Evolutionary conservation across 306 rosid genomes (phyloP), one percentile per base, ranked within the genome.

Genomic region (Sicyos edulis): DNA sequence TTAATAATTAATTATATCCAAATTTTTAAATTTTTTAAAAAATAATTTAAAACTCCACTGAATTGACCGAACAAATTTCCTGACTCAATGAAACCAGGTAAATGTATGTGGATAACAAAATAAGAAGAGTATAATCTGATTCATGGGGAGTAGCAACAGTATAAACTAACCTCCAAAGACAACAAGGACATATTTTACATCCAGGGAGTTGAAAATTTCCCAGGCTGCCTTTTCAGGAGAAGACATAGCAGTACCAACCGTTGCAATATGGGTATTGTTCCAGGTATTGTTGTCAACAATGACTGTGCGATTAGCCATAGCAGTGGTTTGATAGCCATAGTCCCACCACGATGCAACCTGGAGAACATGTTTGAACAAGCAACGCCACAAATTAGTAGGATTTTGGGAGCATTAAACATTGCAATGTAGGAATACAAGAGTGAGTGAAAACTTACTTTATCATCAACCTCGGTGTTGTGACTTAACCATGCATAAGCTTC

Each of bases 271-370:
- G 14, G 99, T 95, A 88, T 95, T 95, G 84, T 95, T 95, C 99
- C 99, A 95, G 70, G 99, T 95, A 76, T 95, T 95, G 71, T 95
- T 95, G 87, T 95, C 99, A 69, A 95, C 99, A 72, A 95, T 95
- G 82, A 95, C 99, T 40, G 99, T 95, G 34, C 99, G 96, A 71
- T 95, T 95, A 71, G 99, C 99, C 99, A 95, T 95, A 63, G 99
- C 99, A 78, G 99, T 95, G 62, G 99, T 95, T 86, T 95, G 99
- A 80, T 95, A 95, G 52, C 99, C 99, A 78, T 95, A 95, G 71
- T 95, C 99, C 99, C 99, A 95, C 99, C 99, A 95, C 66, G 99
- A 95, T 6, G 99, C 99, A 84, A 95, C 99, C 99, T 95, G 77
- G 66, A 82, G 80, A 56, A 77, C 65, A 57, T 55, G 72, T 75